Evolutionary conservation across 352 stramenopile genomes (phyloP).

Genomic region (Globisporangium ultimum): DNA sequence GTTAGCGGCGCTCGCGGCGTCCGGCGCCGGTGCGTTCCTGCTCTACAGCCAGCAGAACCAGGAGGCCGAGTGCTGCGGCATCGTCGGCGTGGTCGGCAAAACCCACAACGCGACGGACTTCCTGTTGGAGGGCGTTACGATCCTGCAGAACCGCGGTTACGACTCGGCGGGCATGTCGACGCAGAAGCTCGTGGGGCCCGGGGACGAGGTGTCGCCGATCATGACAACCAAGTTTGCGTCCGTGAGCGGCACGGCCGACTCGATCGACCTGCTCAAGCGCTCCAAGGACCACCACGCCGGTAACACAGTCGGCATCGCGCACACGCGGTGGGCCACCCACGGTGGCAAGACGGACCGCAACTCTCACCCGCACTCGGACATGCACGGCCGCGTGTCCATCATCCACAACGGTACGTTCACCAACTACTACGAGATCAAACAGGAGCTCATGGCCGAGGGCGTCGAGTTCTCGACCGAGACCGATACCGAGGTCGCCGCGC

Average conservation of each 20-base stretch:
- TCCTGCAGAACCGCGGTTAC: slow-evolving; percentile 96
- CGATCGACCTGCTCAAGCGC: slow-evolving; percentile 86
- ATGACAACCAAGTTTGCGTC: slow-evolving; percentile 96
- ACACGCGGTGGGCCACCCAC: slow-evolving; percentile 99
- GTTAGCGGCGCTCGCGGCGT: slow-evolving; percentile 4
- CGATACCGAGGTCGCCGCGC: slow-evolving; percentile 98
- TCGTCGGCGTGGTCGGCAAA: slow-evolving; percentile 74
- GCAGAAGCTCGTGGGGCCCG: slow-evolving; percentile 45
- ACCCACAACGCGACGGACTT: slow-evolving; percentile 72
- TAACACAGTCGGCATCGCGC: slow-evolving; percentile 95
- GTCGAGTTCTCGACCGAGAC: slow-evolving; percentile 95
- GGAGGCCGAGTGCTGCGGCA: slow-evolving; percentile 60
- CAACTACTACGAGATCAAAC: slow-evolving; percentile 94
- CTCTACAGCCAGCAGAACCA: slow-evolving; percentile 5
- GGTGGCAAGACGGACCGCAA: slow-evolving; percentile 98
- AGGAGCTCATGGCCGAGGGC: slow-evolving; percentile 81
- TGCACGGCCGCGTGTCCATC: slow-evolving; percentile 91
- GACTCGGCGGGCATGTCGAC: slow-evolving; percentile 97
- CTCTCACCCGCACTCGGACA: slow-evolving; percentile 97
- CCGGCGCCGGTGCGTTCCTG: neutral
- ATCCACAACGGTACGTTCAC: slow-evolving; percentile 99
- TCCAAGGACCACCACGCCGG: slow-evolving; percentile 70
- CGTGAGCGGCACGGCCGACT: slow-evolving; percentile 88
- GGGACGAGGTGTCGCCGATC: slow-evolving; percentile 34
- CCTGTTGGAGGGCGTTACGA: slow-evolving; percentile 84